Evolutionary conservation across 306 rosid genomes (phyloP).

Genomic region (Pyrus pyrifolia): DNA sequence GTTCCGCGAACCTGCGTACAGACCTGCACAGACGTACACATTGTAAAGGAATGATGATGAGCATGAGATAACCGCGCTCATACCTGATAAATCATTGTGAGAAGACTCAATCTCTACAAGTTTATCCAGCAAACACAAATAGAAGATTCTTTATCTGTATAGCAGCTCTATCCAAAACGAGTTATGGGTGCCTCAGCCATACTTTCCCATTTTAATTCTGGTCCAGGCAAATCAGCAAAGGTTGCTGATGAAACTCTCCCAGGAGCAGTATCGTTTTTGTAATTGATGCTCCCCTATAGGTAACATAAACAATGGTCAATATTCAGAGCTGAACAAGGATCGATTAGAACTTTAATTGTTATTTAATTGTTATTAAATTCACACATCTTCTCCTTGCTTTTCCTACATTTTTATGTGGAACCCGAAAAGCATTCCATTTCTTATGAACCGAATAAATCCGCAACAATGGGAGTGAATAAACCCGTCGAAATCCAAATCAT

Average conservation of each 20-base stretch:
- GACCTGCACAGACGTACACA: too few species aligned
- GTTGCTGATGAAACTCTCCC: slow-evolving; percentile 48
- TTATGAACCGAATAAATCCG: background rate
- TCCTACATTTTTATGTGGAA: background rate
- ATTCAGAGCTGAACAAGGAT: background rate
- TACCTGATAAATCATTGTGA: too few species aligned
- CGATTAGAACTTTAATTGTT: background rate
- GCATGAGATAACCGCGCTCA: too few species aligned
- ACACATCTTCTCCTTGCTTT: background rate
- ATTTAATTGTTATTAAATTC: background rate
- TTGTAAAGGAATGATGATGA: too few species aligned
- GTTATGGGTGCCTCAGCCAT: slow-evolving; percentile 80
- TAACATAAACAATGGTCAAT: background rate
- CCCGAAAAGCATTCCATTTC: background rate
- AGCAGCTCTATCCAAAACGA: slow-evolving; percentile 68
- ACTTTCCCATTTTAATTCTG: slow-evolving; percentile 64
- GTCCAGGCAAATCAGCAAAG: slow-evolving; percentile 78
- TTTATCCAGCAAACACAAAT: slow-evolving; percentile 60
- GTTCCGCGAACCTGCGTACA: too few species aligned
- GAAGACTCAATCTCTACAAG: too few species aligned
- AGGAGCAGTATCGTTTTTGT: background rate
- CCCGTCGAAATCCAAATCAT: background rate
- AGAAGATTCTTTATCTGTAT: slow-evolving; percentile 63
- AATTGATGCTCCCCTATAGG: background rate
- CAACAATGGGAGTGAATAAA: background rate